Conservation (phyloP, 148 eudicot species). For the Silene conica region DNA sequence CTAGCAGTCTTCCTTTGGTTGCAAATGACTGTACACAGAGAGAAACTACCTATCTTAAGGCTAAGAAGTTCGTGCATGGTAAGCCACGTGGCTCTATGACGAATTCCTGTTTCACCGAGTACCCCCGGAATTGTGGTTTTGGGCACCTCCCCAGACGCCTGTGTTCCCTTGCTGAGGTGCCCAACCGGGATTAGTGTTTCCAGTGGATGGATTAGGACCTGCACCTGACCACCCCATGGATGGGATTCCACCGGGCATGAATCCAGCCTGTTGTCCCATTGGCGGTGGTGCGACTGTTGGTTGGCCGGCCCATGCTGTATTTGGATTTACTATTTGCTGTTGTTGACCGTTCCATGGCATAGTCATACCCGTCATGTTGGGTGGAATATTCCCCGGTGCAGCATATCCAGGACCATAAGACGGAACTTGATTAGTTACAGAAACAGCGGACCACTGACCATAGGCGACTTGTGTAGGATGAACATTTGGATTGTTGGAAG, state of each 20-base stretch:
- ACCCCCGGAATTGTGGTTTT: conserved; percentile 39
- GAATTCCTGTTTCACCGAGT: conserved; percentile 50
- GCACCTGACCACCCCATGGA: conserved; percentile 43
- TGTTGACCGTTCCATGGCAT: conserved; percentile 49
- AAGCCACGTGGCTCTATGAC: conserved; percentile 37
- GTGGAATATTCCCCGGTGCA: conserved; percentile 33
- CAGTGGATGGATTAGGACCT: conserved; percentile 29
- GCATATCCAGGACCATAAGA: conserved; percentile 41
- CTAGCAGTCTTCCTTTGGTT: conserved; percentile 6
- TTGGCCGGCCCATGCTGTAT: conserved; percentile 58
- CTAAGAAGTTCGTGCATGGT: conserved; percentile 20
- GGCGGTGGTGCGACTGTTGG: conserved; percentile 22
- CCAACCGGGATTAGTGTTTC: conserved; percentile 44
- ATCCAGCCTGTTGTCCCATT: conserved; percentile 32
- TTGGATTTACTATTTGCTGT: conserved; percentile 46
- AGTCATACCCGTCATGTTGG: conserved; percentile 35
- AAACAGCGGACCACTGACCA: conserved; percentile 50
- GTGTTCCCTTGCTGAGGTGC: conserved; percentile 36
- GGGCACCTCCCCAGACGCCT: conserved; percentile 40
- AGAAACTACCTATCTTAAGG: conserved; percentile 9
- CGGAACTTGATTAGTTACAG: conserved; percentile 29
- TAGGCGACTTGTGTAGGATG: conserved; percentile 42
- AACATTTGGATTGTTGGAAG: conserved; percentile 25
- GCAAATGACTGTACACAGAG: conserved; percentile 36
- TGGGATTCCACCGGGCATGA: conserved; percentile 36